Conservation (phyloP, 371 early-diverging fungal species). For the Mucor lusitanicus region DNA sequence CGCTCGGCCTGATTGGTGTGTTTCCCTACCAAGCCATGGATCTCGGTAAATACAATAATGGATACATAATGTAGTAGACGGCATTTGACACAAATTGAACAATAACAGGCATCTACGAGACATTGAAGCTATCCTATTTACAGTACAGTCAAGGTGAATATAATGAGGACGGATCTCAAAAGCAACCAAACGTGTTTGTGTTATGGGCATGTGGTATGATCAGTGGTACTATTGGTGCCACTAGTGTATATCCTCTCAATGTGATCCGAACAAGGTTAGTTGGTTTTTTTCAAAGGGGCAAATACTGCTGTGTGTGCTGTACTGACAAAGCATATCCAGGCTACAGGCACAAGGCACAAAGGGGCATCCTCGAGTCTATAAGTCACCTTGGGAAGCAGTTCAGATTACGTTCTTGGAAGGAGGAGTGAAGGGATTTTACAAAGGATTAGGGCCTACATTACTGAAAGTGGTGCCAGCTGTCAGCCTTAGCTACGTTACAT, state of each 20-base stretch:
- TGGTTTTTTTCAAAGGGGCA: not conserved
- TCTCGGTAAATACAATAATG: slow-evolving; percentile 37
- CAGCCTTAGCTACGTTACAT: slow-evolving; percentile 65
- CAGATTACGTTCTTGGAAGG: slow-evolving; percentile 66
- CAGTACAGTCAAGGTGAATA: slow-evolving; percentile 44
- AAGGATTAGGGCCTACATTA: slow-evolving; percentile 78
- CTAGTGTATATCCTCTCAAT: slow-evolving; percentile 71
- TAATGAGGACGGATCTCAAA: slow-evolving; percentile 25
- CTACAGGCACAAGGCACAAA: slow-evolving; percentile 83
- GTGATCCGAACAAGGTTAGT: slow-evolving; percentile 72
- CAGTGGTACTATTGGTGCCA: slow-evolving; percentile 69
- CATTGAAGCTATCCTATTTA: slow-evolving; percentile 66
- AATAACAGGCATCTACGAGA: slow-evolving; percentile 61
- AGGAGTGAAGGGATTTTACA: slow-evolving; percentile 83
- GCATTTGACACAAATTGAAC: not conserved
- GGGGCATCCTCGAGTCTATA: slow-evolving; percentile 68
- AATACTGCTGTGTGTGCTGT: not conserved
- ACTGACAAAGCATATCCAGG: slow-evolving; percentile 28
- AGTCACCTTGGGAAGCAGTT: slow-evolving; percentile 66
- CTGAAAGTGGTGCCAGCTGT: slow-evolving; percentile 72
- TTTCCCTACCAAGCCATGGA: slow-evolving; percentile 84
- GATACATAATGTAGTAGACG: not conserved
- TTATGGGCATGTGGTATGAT: slow-evolving; percentile 68
- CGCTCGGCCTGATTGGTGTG: slow-evolving; percentile 67
- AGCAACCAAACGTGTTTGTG: slow-evolving; percentile 52